A percentile compares a stretch with the other conserved stretches of the same genome.
These are phyloP conservation scores for Elongisporangium prolatum DNA, from an alignment of 352 stramenopile species.

Conservation along the genomic window DNA sequence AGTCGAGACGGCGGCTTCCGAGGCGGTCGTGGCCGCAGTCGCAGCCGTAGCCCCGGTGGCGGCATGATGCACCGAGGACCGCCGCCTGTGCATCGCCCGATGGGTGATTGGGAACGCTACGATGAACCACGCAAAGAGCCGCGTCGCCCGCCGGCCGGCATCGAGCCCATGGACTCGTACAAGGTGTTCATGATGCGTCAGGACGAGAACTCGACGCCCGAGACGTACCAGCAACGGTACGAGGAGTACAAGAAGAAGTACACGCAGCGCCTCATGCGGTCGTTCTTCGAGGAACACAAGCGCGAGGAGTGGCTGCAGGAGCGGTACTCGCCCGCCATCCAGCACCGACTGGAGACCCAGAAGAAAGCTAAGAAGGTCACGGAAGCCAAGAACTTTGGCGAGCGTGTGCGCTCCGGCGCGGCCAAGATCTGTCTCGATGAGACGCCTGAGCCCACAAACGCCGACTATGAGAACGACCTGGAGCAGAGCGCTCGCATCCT, in stretches of 20 bases:
- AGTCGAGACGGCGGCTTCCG: conserved; percentile 23
- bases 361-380: conserved; percentile 65
- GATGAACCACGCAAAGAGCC: conserved; percentile 16
- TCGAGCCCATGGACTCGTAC: conserved; percentile 78
- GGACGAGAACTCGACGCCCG: conserved; percentile 69
- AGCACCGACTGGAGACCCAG: conserved; percentile 52
- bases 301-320: conserved; percentile 84
- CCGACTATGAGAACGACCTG: conserved; percentile 75
- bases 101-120: conserved; percentile 12
- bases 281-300: conserved; percentile 86
- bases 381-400: conserved; percentile 71
- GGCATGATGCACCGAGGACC: conserved; percentile 1
- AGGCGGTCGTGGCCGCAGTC: conserved; percentile 23
- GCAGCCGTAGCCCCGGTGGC: conserved; percentile 15
- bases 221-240: conserved; percentile 84
- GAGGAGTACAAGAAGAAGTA: conserved; percentile 90
- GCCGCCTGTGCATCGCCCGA: conserved; percentile 1
- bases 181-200: conserved; percentile 89
- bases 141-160: conserved; percentile 30
- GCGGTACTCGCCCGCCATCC: conserved; percentile 76
- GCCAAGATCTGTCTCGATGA: conserved; percentile 69
- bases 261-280: conserved; percentile 63
- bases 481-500: conserved; percentile 73
- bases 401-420: conserved; percentile 46
- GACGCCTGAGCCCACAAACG: conserved; percentile 27